Evolutionary conservation across 305 asterid genomes (phyloP).

Genomic region (Solanum hybrid): DNA sequence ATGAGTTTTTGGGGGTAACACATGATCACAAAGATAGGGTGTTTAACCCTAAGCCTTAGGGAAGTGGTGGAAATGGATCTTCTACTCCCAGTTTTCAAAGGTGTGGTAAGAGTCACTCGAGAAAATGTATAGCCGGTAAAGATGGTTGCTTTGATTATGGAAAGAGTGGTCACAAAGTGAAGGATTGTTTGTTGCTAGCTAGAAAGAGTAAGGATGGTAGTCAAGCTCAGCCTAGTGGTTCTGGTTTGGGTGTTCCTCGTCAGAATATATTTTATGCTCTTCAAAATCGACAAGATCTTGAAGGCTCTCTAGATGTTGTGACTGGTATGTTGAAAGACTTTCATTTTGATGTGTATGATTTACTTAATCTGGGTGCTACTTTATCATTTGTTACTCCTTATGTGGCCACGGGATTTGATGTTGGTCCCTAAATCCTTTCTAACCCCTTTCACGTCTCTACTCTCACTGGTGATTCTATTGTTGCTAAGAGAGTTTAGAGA

Average conservation of each 20-base stretch:
- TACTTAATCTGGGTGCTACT: not conserved
- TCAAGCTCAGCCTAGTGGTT: not conserved
- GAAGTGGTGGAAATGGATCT: not conserved
- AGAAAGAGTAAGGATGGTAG: not conserved
- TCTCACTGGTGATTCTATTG: not conserved
- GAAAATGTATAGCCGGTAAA: not conserved
- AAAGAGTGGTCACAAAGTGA: not conserved
- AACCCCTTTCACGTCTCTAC: not conserved
- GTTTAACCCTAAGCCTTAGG: not conserved
- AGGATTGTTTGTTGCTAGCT: not conserved
- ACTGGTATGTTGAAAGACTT: not conserved
- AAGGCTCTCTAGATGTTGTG: not conserved
- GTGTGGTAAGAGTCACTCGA: not conserved
- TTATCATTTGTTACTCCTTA: not conserved
- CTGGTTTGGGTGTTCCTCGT: not conserved
- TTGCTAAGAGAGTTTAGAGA: not conserved
- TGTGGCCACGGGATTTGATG: not conserved
- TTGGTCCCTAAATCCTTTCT: not conserved
- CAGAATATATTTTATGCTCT: not conserved
- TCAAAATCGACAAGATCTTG: not conserved
- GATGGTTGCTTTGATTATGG: not conserved
- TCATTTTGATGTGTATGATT: not conserved
- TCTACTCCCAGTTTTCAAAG: not conserved
- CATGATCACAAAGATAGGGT: not conserved
- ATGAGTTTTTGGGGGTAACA: not conserved